Evolutionary conservation across 805 yeast species (phyloP).

Genomic region (Zygosaccharomyces bailii): DNA sequence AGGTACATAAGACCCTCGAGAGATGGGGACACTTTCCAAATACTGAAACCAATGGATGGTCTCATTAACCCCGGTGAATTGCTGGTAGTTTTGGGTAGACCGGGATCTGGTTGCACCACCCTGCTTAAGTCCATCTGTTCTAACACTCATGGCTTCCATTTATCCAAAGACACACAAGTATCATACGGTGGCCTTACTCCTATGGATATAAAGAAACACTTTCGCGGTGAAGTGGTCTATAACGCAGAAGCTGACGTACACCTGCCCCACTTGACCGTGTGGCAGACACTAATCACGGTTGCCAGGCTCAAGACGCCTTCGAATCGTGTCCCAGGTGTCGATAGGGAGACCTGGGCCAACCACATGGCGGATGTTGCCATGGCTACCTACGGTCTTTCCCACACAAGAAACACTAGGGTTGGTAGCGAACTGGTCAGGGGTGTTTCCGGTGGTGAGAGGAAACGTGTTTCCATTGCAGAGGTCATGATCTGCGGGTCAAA

Average conservation of each 20-base stretch:
- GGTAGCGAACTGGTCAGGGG: conserved; percentile 64
- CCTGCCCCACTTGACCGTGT: conserved; percentile 65
- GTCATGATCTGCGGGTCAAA: conserved; percentile 62
- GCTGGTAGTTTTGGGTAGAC: conserved; percentile 68
- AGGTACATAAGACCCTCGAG: conserved; percentile 24
- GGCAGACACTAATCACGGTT: conserved; percentile 61
- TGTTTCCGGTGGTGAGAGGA: conserved; percentile 84
- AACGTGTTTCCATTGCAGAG: conserved; percentile 81
- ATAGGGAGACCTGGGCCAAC: conserved; percentile 51
- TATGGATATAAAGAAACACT: conserved; percentile 47
- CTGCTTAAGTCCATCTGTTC: conserved; percentile 56
- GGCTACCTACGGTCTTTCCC: conserved; percentile 59
- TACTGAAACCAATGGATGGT: conserved; percentile 65
- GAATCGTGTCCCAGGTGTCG: conserved; percentile 57
- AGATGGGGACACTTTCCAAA: conserved; percentile 42
- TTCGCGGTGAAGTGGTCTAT: conserved; percentile 66
- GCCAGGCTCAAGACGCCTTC: conserved; percentile 60
- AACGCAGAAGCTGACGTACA: conserved; percentile 67
- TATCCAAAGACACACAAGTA: conserved; percentile 45
- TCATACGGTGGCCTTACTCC: conserved; percentile 56
- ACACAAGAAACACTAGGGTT: conserved; percentile 56
- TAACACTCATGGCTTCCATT: conserved; percentile 56
- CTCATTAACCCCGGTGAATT: conserved; percentile 58
- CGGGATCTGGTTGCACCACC: conserved; percentile 78
- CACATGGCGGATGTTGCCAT: conserved; percentile 51